Evolutionary conservation across 352 stramenopile species (phyloP), one percentile per base, ranked within the genome.

Genomic region (Phytophthora ramorum): DNA sequence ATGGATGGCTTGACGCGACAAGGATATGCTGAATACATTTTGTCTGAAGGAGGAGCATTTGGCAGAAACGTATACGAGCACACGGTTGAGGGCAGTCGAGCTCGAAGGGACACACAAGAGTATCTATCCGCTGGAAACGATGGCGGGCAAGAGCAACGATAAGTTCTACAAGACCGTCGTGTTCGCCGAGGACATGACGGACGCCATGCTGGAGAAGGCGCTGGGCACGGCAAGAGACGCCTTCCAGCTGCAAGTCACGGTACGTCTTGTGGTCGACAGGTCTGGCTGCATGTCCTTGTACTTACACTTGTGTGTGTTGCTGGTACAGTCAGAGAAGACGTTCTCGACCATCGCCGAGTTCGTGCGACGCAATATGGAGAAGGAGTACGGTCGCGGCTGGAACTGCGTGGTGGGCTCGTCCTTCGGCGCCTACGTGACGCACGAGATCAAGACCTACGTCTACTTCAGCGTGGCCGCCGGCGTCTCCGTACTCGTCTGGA

Each of bases 381-480:
- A 97, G 61, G 83, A 96, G 61, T 97, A 97, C 67, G 91, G 93
- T 0, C 80, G 85, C 34, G 91, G 93, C 22, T 98, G 94, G 93
- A 98, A 98, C 73, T 97, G 90, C 60, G 78, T 98, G 53, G 92
- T 98, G 35, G 94, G 93, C 22, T 84, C 85, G 41, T 96, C 77
- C 28, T 98, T 98, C 68, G 93, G 93, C 28, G 91, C 91, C 35
- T 98, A 97, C 71, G 94, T 98, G 54, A 98, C 94, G 19, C 94
- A 98, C 71, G 92, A 98, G 69, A 98, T 98, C 69, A 98, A 98
- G 68, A 97, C 91, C 14, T 98, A 98, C 73, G 93, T 98, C 45
- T 98, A 98, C 78, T 97, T 98, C 51, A 97, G 90, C 51, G 92
- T 98, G 20, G 89, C 92, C 0, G 81, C 90, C 0, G 91, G 93